These are phyloP conservation scores for Lactifluus piperatus DNA, from an alignment of 768 basidiomycete genomes.

Conservation along the genomic window DNA sequence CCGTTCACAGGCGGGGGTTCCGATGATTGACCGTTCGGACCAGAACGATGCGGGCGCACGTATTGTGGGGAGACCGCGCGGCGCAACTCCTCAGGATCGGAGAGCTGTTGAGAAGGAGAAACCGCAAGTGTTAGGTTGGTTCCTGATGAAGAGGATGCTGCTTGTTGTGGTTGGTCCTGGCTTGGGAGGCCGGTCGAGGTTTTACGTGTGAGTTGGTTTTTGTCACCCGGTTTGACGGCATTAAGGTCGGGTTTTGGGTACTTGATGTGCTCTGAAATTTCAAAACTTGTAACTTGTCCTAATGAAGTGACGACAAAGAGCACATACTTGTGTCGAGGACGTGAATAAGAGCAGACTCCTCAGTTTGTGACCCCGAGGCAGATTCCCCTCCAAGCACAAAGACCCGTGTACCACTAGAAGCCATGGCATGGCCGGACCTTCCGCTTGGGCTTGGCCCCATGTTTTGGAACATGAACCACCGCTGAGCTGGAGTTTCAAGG, in stretches of 20 bases:
- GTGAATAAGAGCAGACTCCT: conserved; percentile 79
- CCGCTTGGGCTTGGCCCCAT: conserved; percentile 95
- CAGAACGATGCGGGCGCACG: conserved; percentile 32
- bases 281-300: background rate
- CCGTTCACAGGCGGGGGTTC: conserved; percentile 28
- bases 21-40: conserved; percentile 36
- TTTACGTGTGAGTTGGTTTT: conserved; percentile 33
- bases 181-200: conserved; percentile 30
- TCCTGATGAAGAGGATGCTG: conserved; percentile 18
- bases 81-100: conserved; percentile 49
- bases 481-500: conserved; percentile 52
- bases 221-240: conserved; percentile 33
- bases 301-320: background rate
- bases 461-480: conserved; percentile 99
- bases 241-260: conserved; percentile 59
- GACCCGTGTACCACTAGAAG: conserved; percentile 78
- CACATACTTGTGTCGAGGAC: conserved; percentile 89
- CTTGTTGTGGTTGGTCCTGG: conserved; percentile 12
- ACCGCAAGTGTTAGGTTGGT: conserved; percentile 44
- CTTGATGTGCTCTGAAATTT: conserved; percentile 73
- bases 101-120: conserved; percentile 46
- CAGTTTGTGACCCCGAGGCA: conserved; percentile 57
- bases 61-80: conserved; percentile 59
- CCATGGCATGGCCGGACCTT: conserved; percentile 98
- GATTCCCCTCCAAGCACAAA: conserved; percentile 96